These are phyloP conservation scores for Neonectria magnoliae DNA, from an alignment of 2,329 filamentous ascomycete genomes.

Conservation along the genomic window DNA sequence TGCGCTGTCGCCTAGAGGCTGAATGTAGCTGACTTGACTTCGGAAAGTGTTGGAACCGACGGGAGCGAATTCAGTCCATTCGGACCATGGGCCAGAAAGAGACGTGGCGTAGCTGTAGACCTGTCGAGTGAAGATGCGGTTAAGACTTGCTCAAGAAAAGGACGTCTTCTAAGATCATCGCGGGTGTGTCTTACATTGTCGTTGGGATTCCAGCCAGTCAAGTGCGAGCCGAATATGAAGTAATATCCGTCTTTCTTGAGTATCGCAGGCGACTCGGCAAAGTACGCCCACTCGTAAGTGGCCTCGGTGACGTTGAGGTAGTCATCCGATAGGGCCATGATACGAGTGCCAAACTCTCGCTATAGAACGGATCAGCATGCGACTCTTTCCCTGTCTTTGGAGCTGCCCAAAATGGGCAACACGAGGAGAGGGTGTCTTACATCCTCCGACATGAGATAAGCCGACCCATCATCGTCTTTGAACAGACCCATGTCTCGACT, in stretches of 20 bases:
- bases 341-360: not conserved
- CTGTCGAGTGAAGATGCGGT: constrained; percentile 19
- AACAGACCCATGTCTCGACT: constrained; percentile 69
- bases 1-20: constrained; percentile 54
- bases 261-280: constrained; percentile 71
- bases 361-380: constrained; percentile 64
- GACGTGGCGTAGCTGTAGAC: constrained; percentile 67
- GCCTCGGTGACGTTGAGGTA: constrained; percentile 62
- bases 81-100: constrained; percentile 68
- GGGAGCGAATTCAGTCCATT: constrained; percentile 68
- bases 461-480: constrained; percentile 69
- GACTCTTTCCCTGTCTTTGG: constrained; percentile 58
- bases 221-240: constrained; percentile 71
- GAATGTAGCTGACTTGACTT: constrained; percentile 68
- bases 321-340: constrained; percentile 50
- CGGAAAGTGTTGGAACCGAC: constrained; percentile 64
- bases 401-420: fast-evolving
- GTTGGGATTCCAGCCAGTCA: constrained; percentile 69
- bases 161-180: fast-evolving
- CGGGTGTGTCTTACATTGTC: constrained; percentile 61
- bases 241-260: constrained; percentile 69
- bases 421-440: constrained; percentile 48
- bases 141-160: not conserved
- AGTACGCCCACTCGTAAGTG: constrained; percentile 62
- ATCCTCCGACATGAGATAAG: constrained; percentile 71